A percentile compares a stretch with the other conserved stretches of the same genome.
phyloP scores from a whole-genome alignment of 495 filamentous ascomycete species.

The Thozetella sp. region DNA sequence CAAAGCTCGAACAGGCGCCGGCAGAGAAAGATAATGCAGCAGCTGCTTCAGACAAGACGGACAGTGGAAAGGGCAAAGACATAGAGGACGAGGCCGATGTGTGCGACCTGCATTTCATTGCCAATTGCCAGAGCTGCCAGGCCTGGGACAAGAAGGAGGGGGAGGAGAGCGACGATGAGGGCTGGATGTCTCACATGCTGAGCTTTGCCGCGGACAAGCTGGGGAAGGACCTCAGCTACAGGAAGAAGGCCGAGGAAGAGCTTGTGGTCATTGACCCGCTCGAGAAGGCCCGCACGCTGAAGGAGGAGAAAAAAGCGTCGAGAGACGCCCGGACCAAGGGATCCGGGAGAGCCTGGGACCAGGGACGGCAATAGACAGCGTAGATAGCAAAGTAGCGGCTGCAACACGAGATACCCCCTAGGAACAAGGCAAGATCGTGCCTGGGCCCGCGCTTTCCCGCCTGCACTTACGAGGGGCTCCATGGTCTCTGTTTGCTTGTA shows the following conservation, averaged over 20 bases:
- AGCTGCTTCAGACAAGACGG: conserved; percentile 15
- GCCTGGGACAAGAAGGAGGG: conserved; percentile 68
- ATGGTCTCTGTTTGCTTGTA: too few species aligned
- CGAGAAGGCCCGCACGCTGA: conserved; percentile 76
- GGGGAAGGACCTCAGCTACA: conserved; percentile 90
- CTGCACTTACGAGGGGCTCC: too few species aligned
- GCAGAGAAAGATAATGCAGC: conserved; percentile 39
- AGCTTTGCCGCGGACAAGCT: conserved; percentile 87
- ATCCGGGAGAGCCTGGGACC: conserved; percentile 57
- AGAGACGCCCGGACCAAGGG: conserved; percentile 49
- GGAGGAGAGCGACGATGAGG: conserved; percentile 65
- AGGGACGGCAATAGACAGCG: conserved; percentile 39
- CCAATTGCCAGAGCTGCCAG: conserved; percentile 86
- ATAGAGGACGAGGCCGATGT: conserved; percentile 42
- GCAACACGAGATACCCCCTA: background rate
- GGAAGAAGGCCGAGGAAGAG: conserved; percentile 84
- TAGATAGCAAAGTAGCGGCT: conserved; percentile 39
- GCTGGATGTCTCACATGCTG: conserved; percentile 71
- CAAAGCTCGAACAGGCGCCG: conserved; percentile 69
- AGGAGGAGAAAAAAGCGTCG: conserved; percentile 59
- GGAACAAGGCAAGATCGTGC: too few species aligned
- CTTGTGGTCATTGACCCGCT: conserved; percentile 93
- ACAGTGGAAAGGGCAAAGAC: conserved; percentile 25
- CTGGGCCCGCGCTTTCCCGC: too few species aligned
- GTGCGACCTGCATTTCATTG: conserved; percentile 92